Base-by-base conservation (phyloP, 305 asterid genomes). In the Fraxinus sp. region DNA sequence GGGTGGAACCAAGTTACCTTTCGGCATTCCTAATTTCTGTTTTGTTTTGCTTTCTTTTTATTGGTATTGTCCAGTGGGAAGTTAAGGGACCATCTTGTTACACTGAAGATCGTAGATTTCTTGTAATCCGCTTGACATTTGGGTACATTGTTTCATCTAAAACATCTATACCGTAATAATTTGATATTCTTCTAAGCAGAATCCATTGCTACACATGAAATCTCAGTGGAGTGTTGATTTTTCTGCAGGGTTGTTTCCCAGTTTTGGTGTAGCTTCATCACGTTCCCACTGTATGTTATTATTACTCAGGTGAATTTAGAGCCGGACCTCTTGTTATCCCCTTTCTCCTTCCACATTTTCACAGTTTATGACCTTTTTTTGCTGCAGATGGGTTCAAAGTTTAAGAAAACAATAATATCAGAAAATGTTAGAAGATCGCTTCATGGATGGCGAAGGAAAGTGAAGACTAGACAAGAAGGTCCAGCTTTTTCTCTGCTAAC, bases 261-360 rank as follows among this genome's bases (percentile, higher is more conserved):
- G 91, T 88, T 88, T 83, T 95, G 98, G 97, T 96, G 99, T 86
- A 96, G 99, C 89, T 96, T 96, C 83, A 91, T 96, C 93, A 96
- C 99, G n/a, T 96, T 96, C 84, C 98, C 99, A 3, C 96, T 94
- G 81, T 96, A 96, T 72, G 91, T 96, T 62, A 94, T 94, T 64
- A 89, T 96, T 57, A 91, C 97, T 81, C 99, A 96, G 96, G 99
- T 94, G 87, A 87, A 52, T 4, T 26, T 71, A 79, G 20, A 57
- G 0, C 24, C 55, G 30, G 35, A 32, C 26, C 59, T 33, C 33
- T 22, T 14, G 64, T 52, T 57, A 8, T 83, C 81, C 80, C 24
- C 14, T 28, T 16, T 22, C 24, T 33, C 66, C 77, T 16, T 82
- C 49, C 16, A n/a, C 35, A 55, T 57, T 52, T 8, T 83, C 59